Conservation (phyloP, 2,329 filamentous ascomycete species). For the Paraphaeosphaeria sporulosa region DNA sequence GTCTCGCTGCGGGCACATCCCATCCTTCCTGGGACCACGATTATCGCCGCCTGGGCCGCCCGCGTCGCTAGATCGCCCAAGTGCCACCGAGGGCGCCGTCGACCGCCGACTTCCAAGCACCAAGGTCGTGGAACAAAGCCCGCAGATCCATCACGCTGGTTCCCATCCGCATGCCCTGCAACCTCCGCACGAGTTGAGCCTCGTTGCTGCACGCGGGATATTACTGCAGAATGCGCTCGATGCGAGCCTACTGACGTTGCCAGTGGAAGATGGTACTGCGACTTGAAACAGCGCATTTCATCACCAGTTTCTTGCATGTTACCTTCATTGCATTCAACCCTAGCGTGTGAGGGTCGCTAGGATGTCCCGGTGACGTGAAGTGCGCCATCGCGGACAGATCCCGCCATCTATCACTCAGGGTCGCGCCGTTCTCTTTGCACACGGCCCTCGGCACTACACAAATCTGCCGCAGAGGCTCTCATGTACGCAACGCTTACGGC, state of each 20-base stretch:
- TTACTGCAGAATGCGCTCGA: background rate
- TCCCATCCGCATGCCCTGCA: constrained; percentile 9
- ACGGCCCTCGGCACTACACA: constrained; percentile 3
- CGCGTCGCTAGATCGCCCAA: background rate
- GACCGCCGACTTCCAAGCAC: constrained; percentile 17
- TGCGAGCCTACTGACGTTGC: background rate
- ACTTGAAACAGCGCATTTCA: background rate
- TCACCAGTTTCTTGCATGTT: background rate
- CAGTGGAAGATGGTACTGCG: background rate
- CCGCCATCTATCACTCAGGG: constrained; percentile 7
- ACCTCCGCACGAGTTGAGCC: constrained; percentile 4
- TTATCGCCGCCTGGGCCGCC: background rate
- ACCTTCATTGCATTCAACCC: background rate
- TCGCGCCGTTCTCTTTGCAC: constrained; percentile 7
- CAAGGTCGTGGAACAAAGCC: constrained; percentile 20
- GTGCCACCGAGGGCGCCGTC: background rate
- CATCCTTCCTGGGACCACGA: background rate
- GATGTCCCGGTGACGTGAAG: background rate
- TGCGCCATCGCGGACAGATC: constrained; percentile 10
- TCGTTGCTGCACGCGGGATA: constrained; percentile 4
- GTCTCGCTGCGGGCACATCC: background rate
- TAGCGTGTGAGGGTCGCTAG: background rate
- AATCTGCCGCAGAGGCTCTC: background rate
- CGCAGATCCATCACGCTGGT: constrained; percentile 13
- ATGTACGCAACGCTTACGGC: constrained; percentile 5